Evolutionary conservation across 352 stramenopile species (phyloP).

Genomic region (Saprolegnia diclina): DNA sequence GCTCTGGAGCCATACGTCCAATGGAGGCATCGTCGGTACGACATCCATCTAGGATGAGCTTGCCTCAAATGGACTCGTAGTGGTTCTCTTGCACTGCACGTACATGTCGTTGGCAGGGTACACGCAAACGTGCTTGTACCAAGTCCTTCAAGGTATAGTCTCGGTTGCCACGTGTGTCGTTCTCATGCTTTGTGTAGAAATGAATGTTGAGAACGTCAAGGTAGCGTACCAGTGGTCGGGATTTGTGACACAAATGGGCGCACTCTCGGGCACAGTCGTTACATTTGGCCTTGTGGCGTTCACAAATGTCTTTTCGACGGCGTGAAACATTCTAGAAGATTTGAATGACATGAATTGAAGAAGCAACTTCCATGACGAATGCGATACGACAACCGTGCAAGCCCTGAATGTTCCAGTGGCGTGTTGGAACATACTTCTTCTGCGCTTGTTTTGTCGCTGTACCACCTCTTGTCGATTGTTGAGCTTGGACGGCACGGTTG

Average conservation of each 20-base stretch:
- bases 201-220: conserved; percentile 9
- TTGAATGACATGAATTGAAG: no score
- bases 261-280: neutral
- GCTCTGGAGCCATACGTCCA: neutral
- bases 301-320: neutral
- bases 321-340: neutral
- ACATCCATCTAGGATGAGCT: neutral
- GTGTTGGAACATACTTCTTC: no score
- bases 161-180: neutral
- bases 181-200: neutral
- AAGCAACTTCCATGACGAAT: neutral
- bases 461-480: no score
- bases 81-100: neutral
- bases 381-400: neutral
- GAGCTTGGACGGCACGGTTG: no score
- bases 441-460: no score
- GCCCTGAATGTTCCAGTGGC: neutral
- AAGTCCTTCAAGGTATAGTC: neutral
- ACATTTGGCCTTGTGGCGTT: neutral
- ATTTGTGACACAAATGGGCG: conserved; percentile 15
- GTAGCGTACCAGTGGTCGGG: conserved; percentile 10
- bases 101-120: conserved; percentile 18
- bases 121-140: conserved; percentile 3
- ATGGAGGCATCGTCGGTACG: conserved; percentile 1
- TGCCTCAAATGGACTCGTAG: neutral